These are phyloP conservation scores for Cytospora piceae DNA, from an alignment of 2,329 filamentous ascomycete species.

Conservation along the genomic window DNA sequence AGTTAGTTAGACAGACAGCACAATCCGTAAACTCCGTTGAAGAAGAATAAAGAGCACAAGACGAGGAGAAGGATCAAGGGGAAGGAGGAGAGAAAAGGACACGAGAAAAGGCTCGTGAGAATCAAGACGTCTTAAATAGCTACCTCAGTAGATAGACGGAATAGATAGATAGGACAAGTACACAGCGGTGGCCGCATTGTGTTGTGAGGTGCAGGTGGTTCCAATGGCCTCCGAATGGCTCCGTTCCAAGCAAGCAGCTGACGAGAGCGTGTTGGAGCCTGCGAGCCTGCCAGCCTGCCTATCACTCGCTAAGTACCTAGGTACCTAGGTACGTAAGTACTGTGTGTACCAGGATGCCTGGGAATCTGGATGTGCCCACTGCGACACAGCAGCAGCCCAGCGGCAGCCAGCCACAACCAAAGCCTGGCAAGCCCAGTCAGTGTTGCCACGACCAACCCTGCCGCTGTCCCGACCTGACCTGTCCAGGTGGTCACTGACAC, in stretches of 20 bases:
- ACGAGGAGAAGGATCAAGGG: background rate
- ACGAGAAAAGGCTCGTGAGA: conserved; percentile 12
- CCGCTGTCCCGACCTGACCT: no score
- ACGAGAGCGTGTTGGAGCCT: conserved; percentile 9
- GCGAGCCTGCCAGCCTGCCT: background rate
- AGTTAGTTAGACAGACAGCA: background rate
- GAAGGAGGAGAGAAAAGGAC: background rate
- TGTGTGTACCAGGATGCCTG: no score
- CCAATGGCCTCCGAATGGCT: no score
- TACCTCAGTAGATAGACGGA: no score
- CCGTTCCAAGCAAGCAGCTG: conserved; percentile 13
- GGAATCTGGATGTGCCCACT: no score
- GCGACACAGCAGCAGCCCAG: no score
- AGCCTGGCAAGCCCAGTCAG: no score
- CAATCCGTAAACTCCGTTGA: background rate
- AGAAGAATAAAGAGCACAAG: background rate
- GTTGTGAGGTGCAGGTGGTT: background rate
- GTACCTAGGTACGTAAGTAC: no score
- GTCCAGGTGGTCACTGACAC: no score
- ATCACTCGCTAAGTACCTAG: background rate
- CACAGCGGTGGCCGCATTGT: background rate
- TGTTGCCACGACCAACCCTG: no score
- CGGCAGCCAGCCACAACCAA: no score
- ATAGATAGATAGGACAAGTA: background rate
- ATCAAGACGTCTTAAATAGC: background rate